Evolutionary conservation across 1,139 yeast genomes (phyloP).

Genomic region (Arxiozyma slooffiae): DNA sequence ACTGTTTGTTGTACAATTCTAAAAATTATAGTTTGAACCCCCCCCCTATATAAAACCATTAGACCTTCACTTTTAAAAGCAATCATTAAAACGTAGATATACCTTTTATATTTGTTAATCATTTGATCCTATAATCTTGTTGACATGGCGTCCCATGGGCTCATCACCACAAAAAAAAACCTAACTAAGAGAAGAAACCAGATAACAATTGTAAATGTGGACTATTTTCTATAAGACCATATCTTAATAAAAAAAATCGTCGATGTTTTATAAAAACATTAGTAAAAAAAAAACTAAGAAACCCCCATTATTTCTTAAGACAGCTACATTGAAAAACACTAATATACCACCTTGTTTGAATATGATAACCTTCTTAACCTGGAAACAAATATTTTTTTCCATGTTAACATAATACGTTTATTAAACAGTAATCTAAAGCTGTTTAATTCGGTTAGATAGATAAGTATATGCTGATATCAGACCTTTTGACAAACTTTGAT

Average conservation of each 20-base stretch:
- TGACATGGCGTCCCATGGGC: conserved; percentile 91
- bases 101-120: conserved; percentile 77
- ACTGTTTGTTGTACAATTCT: conserved; percentile 95
- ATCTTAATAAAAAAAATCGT: conserved; percentile 48
- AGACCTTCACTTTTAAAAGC: conserved; percentile 79
- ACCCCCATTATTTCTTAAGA: conserved; percentile 89
- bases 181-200: conserved; percentile 75
- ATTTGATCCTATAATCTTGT: conserved; percentile 93
- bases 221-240: conserved; percentile 50
- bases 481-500: conserved; percentile 84
- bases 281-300: too few species aligned
- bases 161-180: conserved; percentile 93
- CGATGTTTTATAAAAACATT: too few species aligned
- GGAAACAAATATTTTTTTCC: conserved; percentile 54
- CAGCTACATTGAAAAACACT: conserved; percentile 83
- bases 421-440: conserved; percentile 91
- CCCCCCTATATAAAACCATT: conserved; percentile 82
- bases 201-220: conserved; percentile 64
- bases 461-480: conserved; percentile 69
- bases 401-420: conserved; percentile 64
- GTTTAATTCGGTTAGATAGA: conserved; percentile 81
- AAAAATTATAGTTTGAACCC: conserved; percentile 81
- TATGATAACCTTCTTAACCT: conserved; percentile 38
- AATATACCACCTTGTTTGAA: conserved; percentile 66
- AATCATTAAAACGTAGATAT: conserved; percentile 77